Evolutionary conservation across 495 filamentous ascomycete genomes (phyloP), one percentile per base, ranked within the genome.

Genomic region (Aspergillus panamensis): DNA sequence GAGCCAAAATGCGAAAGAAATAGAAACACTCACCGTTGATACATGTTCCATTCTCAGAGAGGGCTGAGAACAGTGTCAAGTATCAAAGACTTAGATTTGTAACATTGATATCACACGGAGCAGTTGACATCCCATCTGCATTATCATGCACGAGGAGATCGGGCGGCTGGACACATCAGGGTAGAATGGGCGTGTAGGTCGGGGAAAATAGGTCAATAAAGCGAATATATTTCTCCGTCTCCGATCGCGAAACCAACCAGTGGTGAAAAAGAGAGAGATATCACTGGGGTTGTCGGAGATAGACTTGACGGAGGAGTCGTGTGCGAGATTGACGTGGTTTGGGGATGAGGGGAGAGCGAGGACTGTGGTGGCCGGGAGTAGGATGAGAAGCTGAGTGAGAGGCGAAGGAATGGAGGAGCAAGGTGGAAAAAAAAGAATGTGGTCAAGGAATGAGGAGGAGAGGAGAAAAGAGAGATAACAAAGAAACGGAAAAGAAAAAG

Each of bases 11-110:
- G 48, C 8, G 40, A 49, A 53, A 59, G 29, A 52, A 42, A 20
- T 21, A 10, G 32, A 16, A 17, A 30, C 9, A 66, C 75, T 71
- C 67, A 80, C 76, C 16, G 75, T 80, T 50, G 77, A 77, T 57
- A 78, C 64, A 73, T 78, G 73, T 65, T 78, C 76, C 77, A 79
- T 79, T 48, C 66, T 77, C 62, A 68, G 62, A 67, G 64, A 58
- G 61, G 55, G 66, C 66, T 57, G 64, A 54, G 58, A 61, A 66
- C 55, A 69, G 69, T 66, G 60, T 64, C 63, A 72, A 64, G 58
- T 68, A 73, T 67, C 68, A 66, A 67, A 65, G 71, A 67, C 67
- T 73, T 64, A 77, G 63, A 69, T 70, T 68, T 61, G 63, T 62
- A 67, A 66, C 66, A 68, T 73, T 51, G 57, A 68, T 58, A 61